phyloP scores from a whole-genome alignment of 345 rosid genomes.

The Boechera divaricarpa region DNA sequence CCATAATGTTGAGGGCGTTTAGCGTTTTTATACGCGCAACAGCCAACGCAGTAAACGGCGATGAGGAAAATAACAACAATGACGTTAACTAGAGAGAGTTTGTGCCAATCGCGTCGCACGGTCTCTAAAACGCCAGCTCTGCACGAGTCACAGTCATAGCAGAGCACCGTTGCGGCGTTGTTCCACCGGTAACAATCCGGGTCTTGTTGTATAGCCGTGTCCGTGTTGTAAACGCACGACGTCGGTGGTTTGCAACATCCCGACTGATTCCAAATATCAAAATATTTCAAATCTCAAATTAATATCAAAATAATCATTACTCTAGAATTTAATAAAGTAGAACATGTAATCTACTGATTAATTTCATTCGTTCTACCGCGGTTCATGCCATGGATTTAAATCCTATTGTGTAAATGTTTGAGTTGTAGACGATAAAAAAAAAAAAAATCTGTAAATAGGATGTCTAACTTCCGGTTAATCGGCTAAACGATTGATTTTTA shows the following conservation, averaged over 20 bases:
- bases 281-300: neutral
- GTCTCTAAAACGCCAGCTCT: constrained; percentile 92
- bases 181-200: constrained; percentile 87
- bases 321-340: neutral
- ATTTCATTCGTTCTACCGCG: no score
- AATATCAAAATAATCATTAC: neutral
- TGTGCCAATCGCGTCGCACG: constrained; percentile 82
- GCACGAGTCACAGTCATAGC: constrained; percentile 96
- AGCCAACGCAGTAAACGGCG: constrained; percentile 70
- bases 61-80: constrained; percentile 74
- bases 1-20: constrained; percentile 62
- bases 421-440: no score
- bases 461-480: no score
- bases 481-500: no score
- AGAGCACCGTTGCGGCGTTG: constrained; percentile 59
- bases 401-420: no score
- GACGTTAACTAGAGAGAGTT: constrained; percentile 70
- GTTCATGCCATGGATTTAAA: no score
- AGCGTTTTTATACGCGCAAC: constrained; percentile 83
- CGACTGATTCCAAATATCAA: constrained; percentile 53
- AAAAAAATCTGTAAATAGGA: no score
- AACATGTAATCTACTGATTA: neutral
- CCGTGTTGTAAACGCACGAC: constrained; percentile 71
- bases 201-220: constrained; percentile 60
- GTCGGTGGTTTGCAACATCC: constrained; percentile 99